Conservation (phyloP, 345 rosid species). For the Bruguiera gymnorhiza region DNA sequence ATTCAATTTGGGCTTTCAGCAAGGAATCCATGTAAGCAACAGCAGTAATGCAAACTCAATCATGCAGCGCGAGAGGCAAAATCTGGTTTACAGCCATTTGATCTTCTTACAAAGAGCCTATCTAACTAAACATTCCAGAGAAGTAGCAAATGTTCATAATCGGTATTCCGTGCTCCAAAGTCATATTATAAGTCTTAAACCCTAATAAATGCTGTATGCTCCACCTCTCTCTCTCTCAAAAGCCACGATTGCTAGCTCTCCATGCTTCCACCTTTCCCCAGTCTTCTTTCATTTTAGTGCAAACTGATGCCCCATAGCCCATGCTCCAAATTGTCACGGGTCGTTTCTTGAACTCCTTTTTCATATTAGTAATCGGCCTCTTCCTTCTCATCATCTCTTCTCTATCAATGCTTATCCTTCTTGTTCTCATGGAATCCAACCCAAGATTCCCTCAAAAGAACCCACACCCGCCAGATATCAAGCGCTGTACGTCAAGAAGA, state of each 20-base stretch:
- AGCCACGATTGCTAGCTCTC: neutral
- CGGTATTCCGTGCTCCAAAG: no score
- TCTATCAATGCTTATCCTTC: constrained; percentile 7
- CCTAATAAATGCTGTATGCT: neutral
- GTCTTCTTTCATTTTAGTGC: neutral
- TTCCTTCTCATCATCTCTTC: constrained; percentile 11
- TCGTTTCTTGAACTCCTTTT: constrained; percentile 15
- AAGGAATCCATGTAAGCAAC: no score
- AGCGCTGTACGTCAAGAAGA: constrained; percentile 27
- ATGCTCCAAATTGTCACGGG: constrained; percentile 22
- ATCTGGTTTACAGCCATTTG: no score
- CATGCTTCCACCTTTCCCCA: neutral
- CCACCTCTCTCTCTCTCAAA: neutral
- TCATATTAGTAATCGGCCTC: constrained; percentile 9
- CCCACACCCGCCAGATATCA: constrained; percentile 1
- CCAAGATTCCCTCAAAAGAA: neutral
- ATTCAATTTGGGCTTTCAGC: no score
- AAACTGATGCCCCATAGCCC: constrained; percentile 6
- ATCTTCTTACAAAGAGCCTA: no score
- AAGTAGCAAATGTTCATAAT: no score
- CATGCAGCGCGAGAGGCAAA: no score
- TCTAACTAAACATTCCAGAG: no score
- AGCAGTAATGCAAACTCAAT: no score
- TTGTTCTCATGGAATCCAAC: constrained; percentile 14
- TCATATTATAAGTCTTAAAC: no score